These are phyloP conservation scores for Chrysochromulina parva DNA, from an alignment of 78 protist species.

Conservation along the genomic window DNA sequence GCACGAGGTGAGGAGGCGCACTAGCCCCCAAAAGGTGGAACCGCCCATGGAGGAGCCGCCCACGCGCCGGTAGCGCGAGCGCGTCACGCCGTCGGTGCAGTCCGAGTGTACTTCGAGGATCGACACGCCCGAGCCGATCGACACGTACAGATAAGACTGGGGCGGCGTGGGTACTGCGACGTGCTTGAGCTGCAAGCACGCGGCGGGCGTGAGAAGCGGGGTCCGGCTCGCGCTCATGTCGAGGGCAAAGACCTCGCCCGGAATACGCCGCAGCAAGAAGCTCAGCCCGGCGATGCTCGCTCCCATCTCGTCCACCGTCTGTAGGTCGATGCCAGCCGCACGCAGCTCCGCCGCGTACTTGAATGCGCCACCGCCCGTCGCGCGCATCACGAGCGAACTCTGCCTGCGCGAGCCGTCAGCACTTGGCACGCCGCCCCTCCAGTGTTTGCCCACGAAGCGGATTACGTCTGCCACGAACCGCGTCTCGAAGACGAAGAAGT, in stretches of 20 bases:
- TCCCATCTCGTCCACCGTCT: not conserved
- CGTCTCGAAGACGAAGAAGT: slow-evolving; percentile 14
- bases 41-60: slow-evolving; percentile 28
- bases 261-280: not conserved
- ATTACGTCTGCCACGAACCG: not conserved
- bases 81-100: too few species aligned
- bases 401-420: too few species aligned
- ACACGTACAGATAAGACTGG: not conserved
- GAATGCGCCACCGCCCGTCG: slow-evolving; percentile 26
- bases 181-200: not conserved
- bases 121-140: slow-evolving; percentile 28
- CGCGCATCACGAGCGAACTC: not conserved
- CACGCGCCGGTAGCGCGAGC: not conserved
- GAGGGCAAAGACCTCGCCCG: not conserved
- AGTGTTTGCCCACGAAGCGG: not conserved
- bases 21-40: slow-evolving; percentile 10
- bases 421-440: too few species aligned
- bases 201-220: not conserved
- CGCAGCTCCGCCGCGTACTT: not conserved
- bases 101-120: not conserved
- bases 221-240: not conserved
- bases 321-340: not conserved
- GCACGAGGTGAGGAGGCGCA: not conserved
- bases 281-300: not conserved
- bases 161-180: not conserved